Base-by-base conservation (phyloP, 1,284 basidiomycete species). In the Schizophyllum commune region DNA sequence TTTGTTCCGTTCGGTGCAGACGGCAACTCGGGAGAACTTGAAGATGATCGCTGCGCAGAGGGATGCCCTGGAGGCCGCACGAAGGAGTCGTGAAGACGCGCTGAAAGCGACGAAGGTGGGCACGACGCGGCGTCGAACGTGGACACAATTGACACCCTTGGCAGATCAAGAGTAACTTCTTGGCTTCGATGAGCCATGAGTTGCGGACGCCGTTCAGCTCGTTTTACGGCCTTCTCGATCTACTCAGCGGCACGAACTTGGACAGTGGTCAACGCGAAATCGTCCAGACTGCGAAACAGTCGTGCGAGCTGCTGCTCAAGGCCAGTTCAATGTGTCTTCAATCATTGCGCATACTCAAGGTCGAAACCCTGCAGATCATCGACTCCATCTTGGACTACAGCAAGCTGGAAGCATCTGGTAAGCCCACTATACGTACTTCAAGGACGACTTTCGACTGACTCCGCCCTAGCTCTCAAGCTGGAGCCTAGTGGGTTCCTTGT, bases 181-280 rank as follows among this genome's bases (percentile, higher is more conserved):
- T 89, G 63, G 86, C 86, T 7, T 88, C 85, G 7, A 89, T 89
- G 86, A 86, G 84, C 65, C 86, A 88, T 63, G 86, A 89, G 69
- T 72, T 89, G 60, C 76, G 86, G 56, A 88, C 86, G 1, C 86
- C 86, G 1, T 89, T 89, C 71, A 87, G 86, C 65, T 88, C 86
- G 1, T 89, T 89, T 70, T 89, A 89, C 67, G 86, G 86, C 11
- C 73, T 89, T 5, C 74, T 89, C 17, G 86, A 89, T 70, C 79
- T 89, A 39, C 67, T 89, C 32, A 83, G 83, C 64, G 83, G 83
- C 0, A 88, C 86, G 1, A 83, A 87, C 65, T 73, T 88, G 3
- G 85, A 85, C 68, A 72, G 79, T 4, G 83, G 83, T 15, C 86
- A 89, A 70, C 80, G 77, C 65, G 86, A 89, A 68, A 86, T 88